Evolutionary conservation across 108 stramenopile species (phyloP), one percentile per base, ranked within the genome.

Genomic region (Skeletonema potamos): DNA sequence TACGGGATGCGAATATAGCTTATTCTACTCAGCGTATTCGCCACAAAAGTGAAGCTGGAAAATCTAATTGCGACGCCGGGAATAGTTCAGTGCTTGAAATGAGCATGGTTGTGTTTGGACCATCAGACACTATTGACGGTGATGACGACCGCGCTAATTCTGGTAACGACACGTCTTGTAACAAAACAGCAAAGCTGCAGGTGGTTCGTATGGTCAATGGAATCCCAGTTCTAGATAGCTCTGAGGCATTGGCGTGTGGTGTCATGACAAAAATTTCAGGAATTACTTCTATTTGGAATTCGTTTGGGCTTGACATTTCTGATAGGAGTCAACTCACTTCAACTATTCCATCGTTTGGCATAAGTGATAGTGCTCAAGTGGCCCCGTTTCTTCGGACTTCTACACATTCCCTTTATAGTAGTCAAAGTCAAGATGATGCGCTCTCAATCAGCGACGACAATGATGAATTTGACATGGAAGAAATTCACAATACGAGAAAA

Each of bases 151-250:
- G 29, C n/a, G 62, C 28, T 27, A 18, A 58, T 72, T 39, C 48
- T 27, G 44, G 57, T 51, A 61, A 73, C 2, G 56, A 55, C 26
- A 55, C 7, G 56, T 43, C 54, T 17, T 17, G 41, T 27, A 32
- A 60, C 22, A 76, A 30, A 15, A 39, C 73, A 13, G 88, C 89
- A 43, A 77, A 55, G 48, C 66, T 95, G 57, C 74, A 73, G 27
- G 30, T 95, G 12, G 77, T 95, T 15, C 85, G 93, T 4, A 91
- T 95, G 87, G 93, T 95, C 22, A 95, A 95, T 68, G 74, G 79
- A 12, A 85, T 92, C 37, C 93, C 93, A 36, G 66, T 95, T 33
- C 82, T 95, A 22, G 93, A 95, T 61, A 79, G 90, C 27, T 85
- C 89, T 22, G 91, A 95, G 77, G 86, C 85, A 7, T 46, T 72